Percentiles rank a stretch among this genome's conserved stretches.
phyloP scores from a whole-genome alignment of 176 grass and related monocot genomes.

The Chrysopogon serrulatus region DNA sequence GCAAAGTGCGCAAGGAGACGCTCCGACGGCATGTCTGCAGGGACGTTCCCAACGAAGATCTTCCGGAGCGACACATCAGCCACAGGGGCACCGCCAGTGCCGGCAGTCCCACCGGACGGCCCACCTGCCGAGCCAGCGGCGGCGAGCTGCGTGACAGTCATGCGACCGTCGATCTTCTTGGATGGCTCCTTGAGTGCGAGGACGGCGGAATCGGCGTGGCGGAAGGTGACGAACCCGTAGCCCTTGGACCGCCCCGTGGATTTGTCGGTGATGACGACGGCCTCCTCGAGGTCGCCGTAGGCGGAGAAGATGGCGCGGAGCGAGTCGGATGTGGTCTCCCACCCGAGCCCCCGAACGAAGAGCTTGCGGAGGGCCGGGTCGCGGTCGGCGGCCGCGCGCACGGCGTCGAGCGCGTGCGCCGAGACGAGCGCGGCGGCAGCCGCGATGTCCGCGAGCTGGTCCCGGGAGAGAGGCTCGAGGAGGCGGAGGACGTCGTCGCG shows the following conservation, averaged over 20 bases:
- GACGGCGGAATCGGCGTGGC: slow-evolving; percentile 75
- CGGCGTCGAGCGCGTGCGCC: slow-evolving; percentile 50
- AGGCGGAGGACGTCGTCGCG: slow-evolving; percentile 69
- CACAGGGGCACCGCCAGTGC: slow-evolving; percentile 9
- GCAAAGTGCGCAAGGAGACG: slow-evolving; percentile 75
- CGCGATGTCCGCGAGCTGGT: slow-evolving; percentile 80
- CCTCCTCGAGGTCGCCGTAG: slow-evolving; percentile 84
- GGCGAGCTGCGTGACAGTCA: slow-evolving; percentile 91
- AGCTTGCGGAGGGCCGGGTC: slow-evolving; percentile 84
- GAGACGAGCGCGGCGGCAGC: slow-evolving; percentile 56
- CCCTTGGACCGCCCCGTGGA: slow-evolving; percentile 77
- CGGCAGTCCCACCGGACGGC: slow-evolving; percentile 13
- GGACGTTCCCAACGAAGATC: slow-evolving; percentile 95
- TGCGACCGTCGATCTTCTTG: slow-evolving; percentile 94
- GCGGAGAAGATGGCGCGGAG: slow-evolving; percentile 76
- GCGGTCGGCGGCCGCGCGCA: slow-evolving; percentile 66
- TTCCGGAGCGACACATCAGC: slow-evolving; percentile 79
- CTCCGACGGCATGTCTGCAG: slow-evolving; percentile 81
- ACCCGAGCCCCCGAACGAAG: slow-evolving; percentile 82
- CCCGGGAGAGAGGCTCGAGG: slow-evolving; percentile 74
- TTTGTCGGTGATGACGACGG: slow-evolving; percentile 84
- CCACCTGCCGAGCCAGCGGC: slow-evolving; percentile 60
- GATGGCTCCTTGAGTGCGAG: slow-evolving; percentile 93
- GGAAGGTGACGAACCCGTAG: slow-evolving; percentile 97
- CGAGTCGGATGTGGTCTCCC: slow-evolving; percentile 79